These are phyloP conservation scores for Vachellia collinsii DNA, from an alignment of 306 rosid genomes.

Conservation along the genomic window DNA sequence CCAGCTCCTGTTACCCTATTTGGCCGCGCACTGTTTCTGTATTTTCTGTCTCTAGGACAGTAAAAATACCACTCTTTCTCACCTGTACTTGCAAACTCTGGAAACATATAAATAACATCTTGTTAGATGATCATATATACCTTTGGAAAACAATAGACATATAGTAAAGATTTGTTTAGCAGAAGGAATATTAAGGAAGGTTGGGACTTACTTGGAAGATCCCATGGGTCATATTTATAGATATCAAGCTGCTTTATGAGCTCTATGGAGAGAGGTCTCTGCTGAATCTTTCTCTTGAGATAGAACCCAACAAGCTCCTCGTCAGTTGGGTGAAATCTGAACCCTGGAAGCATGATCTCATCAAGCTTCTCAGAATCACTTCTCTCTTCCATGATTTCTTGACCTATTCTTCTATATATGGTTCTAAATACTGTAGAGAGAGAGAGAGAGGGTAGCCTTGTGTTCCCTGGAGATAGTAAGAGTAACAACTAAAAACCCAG, in stretches of 20 bases:
- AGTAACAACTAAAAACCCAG: background rate
- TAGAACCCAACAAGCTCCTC: conserved; percentile 96
- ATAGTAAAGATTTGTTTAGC: too few relatives aligned
- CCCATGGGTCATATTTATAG: too few relatives aligned
- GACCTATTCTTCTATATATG: background rate
- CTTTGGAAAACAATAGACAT: conserved; percentile 6
- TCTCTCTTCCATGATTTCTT: conserved; percentile 40
- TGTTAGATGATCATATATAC: background rate
- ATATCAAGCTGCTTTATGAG: conserved; percentile 29
- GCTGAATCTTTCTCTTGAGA: conserved; percentile 79
- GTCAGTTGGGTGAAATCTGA: conserved; percentile 95
- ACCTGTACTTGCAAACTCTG: conserved; percentile 31
- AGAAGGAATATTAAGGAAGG: too few relatives aligned
- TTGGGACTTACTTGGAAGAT: conserved; percentile 53
- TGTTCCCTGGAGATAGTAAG: background rate
- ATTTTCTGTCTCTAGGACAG: conserved; percentile 88
- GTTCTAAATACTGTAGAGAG: background rate
- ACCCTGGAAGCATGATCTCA: conserved; percentile 86
- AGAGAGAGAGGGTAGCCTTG: background rate
- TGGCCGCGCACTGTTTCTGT: conserved; percentile 83
- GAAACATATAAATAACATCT: background rate
- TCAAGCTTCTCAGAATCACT: conserved; percentile 61
- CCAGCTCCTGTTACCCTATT: conserved; percentile 86
- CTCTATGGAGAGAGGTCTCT: conserved; percentile 75
- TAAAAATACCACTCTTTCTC: conserved; percentile 65